Conservation (phyloP, 73 alveolate genomes). For the Paramecium tetraurelia region DNA sequence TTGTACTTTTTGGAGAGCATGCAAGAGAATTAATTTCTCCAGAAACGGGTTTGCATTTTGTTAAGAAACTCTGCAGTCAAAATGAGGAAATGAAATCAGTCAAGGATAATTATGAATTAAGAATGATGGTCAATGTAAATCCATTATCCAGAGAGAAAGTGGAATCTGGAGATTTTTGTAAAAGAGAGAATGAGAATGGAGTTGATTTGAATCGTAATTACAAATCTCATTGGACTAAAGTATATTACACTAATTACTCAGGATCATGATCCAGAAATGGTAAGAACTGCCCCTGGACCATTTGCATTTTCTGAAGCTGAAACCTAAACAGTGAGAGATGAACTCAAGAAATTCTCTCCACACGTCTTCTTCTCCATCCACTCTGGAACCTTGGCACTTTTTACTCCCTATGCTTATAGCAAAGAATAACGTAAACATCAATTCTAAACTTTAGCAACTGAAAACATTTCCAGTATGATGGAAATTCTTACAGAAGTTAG, state of each 20-base stretch:
- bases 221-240: slow-evolving; percentile 62
- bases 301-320: slow-evolving; percentile 70
- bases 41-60: slow-evolving; percentile 65
- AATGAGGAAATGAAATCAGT: not conserved
- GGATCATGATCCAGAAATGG: slow-evolving; percentile 44
- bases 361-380: slow-evolving; percentile 65
- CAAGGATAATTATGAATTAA: slow-evolving; percentile 27
- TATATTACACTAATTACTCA: not conserved
- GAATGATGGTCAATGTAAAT: slow-evolving; percentile 62
- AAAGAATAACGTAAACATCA: not conserved
- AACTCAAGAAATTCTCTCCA: slow-evolving; percentile 43
- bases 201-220: slow-evolving; percentile 71
- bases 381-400: slow-evolving; percentile 27
- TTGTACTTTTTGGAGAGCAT: slow-evolving; percentile 70
- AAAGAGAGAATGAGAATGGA: slow-evolving; percentile 68
- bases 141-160: slow-evolving; percentile 64
- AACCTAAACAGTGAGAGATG: slow-evolving; percentile 52
- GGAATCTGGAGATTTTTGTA: slow-evolving; percentile 67
- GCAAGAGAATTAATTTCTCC: slow-evolving; percentile 68
- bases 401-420: slow-evolving; percentile 60
- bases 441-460: not conserved
- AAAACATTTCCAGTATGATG: slow-evolving; percentile 2
- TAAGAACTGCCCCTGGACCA: slow-evolving; percentile 54
- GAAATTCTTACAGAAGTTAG: not conserved
- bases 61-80: not conserved